Conservation (phyloP, 768 basidiomycete genomes). For the Serendipita sp. region DNA sequence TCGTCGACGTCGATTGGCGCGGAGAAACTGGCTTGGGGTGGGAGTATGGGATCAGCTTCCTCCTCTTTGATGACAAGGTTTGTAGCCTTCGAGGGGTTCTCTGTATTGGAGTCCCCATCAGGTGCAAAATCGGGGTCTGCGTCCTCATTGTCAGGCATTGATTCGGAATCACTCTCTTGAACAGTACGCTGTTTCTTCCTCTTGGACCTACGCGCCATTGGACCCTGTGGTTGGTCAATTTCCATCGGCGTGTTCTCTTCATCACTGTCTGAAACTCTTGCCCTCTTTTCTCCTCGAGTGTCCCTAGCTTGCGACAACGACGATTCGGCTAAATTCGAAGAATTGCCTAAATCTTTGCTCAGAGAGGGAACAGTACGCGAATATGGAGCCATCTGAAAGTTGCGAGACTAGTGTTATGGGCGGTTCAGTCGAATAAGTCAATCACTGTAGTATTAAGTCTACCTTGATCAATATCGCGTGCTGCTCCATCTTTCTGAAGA, state of each 20-base stretch:
- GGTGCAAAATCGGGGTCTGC: background rate
- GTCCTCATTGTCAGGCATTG: background rate
- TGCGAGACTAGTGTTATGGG: background rate
- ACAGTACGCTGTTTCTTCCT: background rate
- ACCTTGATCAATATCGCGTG: background rate
- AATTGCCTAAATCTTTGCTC: no score
- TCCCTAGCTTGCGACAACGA: background rate
- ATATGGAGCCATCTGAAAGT: background rate
- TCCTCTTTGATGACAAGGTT: background rate
- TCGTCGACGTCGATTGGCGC: constrained; percentile 38
- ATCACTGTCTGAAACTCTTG: background rate
- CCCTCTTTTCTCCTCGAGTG: background rate
- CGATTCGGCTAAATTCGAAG: no score
- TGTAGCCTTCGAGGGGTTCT: background rate
- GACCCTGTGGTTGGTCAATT: background rate
- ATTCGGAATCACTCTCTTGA: background rate
- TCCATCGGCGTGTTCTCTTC: background rate
- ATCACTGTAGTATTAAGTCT: no score
- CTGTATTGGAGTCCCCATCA: background rate
- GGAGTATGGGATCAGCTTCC: background rate
- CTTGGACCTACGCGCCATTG: background rate
- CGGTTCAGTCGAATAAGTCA: background rate
- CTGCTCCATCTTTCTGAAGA: background rate
- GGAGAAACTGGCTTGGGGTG: background rate
- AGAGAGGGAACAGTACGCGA: no score